These are phyloP conservation scores for Coemansia sp. DNA, from an alignment of 192 early-diverging fungal genomes.

Conservation along the genomic window DNA sequence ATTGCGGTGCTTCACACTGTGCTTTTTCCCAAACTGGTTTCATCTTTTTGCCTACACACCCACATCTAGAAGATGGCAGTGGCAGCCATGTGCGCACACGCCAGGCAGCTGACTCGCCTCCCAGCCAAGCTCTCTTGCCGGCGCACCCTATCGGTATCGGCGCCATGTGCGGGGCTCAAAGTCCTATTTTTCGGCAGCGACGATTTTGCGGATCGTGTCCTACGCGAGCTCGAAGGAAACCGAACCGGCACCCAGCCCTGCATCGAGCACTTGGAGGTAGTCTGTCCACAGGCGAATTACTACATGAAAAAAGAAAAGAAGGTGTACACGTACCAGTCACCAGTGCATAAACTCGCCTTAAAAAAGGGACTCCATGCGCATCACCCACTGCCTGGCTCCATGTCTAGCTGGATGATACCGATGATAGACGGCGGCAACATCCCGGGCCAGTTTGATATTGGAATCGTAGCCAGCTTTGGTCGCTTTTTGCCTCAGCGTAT, in stretches of 20 bases:
- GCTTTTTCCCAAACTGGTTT: background rate
- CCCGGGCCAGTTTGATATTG: slow-evolving; percentile 66
- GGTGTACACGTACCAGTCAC: slow-evolving; percentile 12
- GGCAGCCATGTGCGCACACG: background rate
- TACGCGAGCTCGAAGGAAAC: slow-evolving; percentile 59
- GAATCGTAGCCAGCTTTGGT: slow-evolving; percentile 92
- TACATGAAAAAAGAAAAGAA: slow-evolving; percentile 17
- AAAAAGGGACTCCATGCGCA: slow-evolving; percentile 1
- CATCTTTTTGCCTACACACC: background rate
- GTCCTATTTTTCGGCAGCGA: slow-evolving; percentile 90
- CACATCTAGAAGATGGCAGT: background rate
- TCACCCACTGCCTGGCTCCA: background rate
- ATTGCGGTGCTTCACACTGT: background rate
- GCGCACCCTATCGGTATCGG: background rate
- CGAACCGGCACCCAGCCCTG: slow-evolving; percentile 23
- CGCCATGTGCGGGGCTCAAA: slow-evolving; percentile 12
- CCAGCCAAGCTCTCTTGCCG: background rate
- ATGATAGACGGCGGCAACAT: background rate
- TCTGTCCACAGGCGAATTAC: slow-evolving; percentile 12
- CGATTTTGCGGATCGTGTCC: slow-evolving; percentile 67
- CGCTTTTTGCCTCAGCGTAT: slow-evolving; percentile 77
- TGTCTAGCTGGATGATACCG: slow-evolving; percentile 16
- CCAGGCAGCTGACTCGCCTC: background rate
- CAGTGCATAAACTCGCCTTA: slow-evolving; percentile 1
- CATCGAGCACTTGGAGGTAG: slow-evolving; percentile 15